phyloP scores from a whole-genome alignment of 2,329 filamentous ascomycete species.

The Trichoderma atrobrunneum region DNA sequence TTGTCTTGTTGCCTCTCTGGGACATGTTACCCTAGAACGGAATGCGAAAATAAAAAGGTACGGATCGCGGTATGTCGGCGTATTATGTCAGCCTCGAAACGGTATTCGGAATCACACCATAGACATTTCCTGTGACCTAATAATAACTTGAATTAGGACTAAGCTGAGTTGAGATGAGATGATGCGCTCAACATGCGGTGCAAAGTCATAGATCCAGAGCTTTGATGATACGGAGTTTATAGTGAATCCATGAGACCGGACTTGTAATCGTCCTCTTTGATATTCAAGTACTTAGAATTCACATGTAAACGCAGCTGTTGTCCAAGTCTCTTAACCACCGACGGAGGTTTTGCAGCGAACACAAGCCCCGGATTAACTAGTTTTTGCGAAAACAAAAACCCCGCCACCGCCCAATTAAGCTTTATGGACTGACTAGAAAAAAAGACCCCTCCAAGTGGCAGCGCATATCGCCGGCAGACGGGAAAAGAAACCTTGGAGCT shows the following conservation, averaged over 20 bases:
- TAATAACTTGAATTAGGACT: background rate
- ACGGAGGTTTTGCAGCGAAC: background rate
- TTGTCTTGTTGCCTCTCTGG: background rate
- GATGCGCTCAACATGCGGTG: background rate
- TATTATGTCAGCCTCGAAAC: background rate
- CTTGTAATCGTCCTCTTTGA: background rate
- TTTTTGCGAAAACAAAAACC: background rate
- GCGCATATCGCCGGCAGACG: conserved; percentile 17
- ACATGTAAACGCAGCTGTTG: background rate
- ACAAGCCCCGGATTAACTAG: conserved; percentile 1
- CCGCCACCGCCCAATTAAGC: conserved; percentile 2
- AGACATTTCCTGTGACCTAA: background rate
- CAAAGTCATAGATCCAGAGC: background rate
- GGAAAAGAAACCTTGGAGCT: background rate
- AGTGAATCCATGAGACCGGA: background rate
- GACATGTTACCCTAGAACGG: background rate
- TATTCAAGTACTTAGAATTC: background rate
- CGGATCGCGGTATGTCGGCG: background rate
- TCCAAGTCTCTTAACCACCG: background rate
- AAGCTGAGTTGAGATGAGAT: background rate
- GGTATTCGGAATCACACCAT: background rate
- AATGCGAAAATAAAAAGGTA: background rate
- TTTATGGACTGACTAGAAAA: background rate
- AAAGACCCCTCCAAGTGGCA: conserved; percentile 8
- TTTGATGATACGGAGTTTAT: background rate